Base-by-base conservation (phyloP, 2,329 filamentous ascomycete genomes). In the Pseudopyricularia javanii region DNA sequence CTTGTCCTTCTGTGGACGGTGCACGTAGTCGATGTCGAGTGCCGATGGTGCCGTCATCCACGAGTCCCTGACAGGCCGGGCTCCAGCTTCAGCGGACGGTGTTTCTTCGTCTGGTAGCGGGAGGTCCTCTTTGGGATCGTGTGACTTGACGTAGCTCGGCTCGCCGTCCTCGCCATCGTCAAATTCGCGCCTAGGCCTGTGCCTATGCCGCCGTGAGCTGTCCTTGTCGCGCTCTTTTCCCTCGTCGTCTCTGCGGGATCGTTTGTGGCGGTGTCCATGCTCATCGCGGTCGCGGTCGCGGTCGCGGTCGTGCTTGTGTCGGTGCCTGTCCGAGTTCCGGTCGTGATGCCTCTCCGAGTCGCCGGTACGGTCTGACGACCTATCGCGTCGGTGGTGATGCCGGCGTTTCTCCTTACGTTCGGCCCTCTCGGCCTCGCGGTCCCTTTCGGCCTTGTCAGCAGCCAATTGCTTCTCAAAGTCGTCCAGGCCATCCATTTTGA, bases 31-130 rank as follows among this genome's bases (percentile, higher is more conserved):
- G 54, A 97, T 74, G 52, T 91, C 85, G 34, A 95, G 70, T 0
- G 85, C 82, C 0, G 87, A 88, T 0, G 91, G 90, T 0, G 85
- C 85, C 55, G 90, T 85, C 93, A 98, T 98, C 91, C 94, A 98
- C 0, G 86, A 80, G 66, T 97, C 93, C 57, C 94, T 81, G 59
- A 83, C 77, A 32, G 83, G 56, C 9, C 51, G 51, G n/a, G 49
- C 22, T n/a, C 12, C 28, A 45, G 60, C 59, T 28, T 64, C 62
- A 35, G 60, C 59, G 3, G 61, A 54, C 3, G 67, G 55, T 33
- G 71, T 70, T 56, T 75, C 74, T 22, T 80, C 76, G 34, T 79
- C 70, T 1, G 74, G 76, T 4, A 75, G 58, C 2, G 75, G 75
- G 0, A 75, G 60, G 54, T 79, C 74, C 51, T 74, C 68, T 55